phyloP scores from a whole-genome alignment of 371 early-diverging fungal species.

The Parasitella parasitica region DNA sequence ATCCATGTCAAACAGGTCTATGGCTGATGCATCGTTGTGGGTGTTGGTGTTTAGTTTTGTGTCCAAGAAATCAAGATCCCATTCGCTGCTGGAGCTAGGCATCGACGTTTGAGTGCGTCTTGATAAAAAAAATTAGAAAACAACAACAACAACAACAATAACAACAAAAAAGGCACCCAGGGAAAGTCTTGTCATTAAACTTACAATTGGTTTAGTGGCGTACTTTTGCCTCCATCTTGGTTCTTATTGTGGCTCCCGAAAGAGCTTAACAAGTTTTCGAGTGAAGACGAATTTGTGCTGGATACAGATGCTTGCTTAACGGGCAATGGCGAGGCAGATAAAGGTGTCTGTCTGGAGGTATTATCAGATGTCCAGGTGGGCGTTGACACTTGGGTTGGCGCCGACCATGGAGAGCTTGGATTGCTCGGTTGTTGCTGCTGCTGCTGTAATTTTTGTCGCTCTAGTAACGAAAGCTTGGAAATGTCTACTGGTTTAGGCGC shows the following conservation, averaged over 20 bases:
- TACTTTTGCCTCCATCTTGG: constrained; percentile 11
- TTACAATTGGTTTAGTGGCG: constrained; percentile 53
- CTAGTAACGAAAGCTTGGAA: constrained; percentile 21
- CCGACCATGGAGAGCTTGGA: constrained; percentile 1
- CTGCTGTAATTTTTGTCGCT: constrained; percentile 21
- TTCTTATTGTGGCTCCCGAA: constrained; percentile 26
- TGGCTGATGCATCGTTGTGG: constrained; percentile 12
- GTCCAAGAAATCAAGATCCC: constrained; percentile 59
- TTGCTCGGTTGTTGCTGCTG: constrained; percentile 1
- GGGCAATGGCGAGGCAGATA: neutral
- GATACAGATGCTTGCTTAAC: neutral
- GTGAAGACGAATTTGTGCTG: constrained; percentile 6
- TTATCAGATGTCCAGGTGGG: neutral
- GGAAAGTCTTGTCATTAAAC: too few relatives aligned
- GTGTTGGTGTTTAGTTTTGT: constrained; percentile 3
- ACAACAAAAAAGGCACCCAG: too few relatives aligned
- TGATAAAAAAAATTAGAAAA: too few relatives aligned
- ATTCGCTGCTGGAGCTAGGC: constrained; percentile 27
- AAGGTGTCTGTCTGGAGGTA: neutral
- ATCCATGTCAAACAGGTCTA: constrained; percentile 25
- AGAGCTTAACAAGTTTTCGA: constrained; percentile 39
- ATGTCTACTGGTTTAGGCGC: constrained; percentile 14
- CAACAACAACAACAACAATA: too few relatives aligned
- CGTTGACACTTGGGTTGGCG: neutral
- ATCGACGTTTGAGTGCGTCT: constrained; percentile 25